Evolutionary conservation across 1,284 basidiomycete species (phyloP), one percentile per base, ranked within the genome.

Genomic region (Cryptococcus jaspeensis): DNA sequence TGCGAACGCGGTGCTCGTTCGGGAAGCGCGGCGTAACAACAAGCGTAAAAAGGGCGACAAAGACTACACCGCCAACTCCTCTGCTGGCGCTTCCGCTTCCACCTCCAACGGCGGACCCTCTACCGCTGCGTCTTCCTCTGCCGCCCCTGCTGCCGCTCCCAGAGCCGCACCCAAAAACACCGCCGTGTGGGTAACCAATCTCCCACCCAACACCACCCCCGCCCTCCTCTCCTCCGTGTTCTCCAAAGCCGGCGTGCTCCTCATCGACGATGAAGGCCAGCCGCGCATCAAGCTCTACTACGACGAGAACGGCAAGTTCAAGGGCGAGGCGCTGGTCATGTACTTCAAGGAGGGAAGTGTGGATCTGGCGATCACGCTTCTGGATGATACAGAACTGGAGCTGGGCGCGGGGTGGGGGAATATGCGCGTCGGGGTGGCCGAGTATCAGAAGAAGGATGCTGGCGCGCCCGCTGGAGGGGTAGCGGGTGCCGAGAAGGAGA

Each of bases 261-360:
- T 97, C 71, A 90, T 96, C 70, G 92, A 92, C 65, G 88, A 94
- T 66, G 81, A 86, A 13, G 92, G 92, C 12, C 83, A 89, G 53
- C 87, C 89, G 13, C 89, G 94, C 65, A 84, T 98, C 74, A 97
- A 99, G 80, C 82, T 99, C 80, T 99, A 99, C 76, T 87, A 88
- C 53, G 86, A 85, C 61, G 90, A 90, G 2, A 87, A 90, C 60
- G 92, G 92, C n/a, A 78, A 82, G 36, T 98, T 98, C 77, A 96
- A 86, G 68, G 95, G 96, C 36, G 95, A 99, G 64, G 95, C 95
- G 1, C 79, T 99, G 61, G 87, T 99, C 56, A 92, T 97, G 46
- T 99, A 91, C 76, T 96, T 98, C 82, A 97, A 97, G 75, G 92
- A 95, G 71, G 95, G 94, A 61, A 93, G 90, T 32, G 96, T 99